Base-by-base conservation (phyloP, 163 green algal genomes). In the Scenedesmus sp. region DNA sequence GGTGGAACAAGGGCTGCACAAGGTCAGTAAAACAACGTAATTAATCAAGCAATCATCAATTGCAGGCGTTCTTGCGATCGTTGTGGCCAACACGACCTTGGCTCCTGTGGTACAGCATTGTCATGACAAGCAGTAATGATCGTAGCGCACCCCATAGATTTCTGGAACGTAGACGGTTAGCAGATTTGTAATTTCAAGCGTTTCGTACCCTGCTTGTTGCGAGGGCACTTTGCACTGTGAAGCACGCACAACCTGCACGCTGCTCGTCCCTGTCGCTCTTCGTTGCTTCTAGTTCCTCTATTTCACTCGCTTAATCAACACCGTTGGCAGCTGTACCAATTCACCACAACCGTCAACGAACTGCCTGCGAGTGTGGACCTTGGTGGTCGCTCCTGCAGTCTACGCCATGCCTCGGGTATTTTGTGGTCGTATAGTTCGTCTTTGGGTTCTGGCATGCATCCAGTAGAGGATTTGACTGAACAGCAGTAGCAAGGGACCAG, bases 341-440 rank as follows among this genome's bases (percentile, higher is more conserved):
- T 76, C 24, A 10, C 30, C 65, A 76, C 65, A 76, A 76, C 65
- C 65, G 65, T 76, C 65, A 76, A 76, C 65, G 65, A 76, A 40
- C 65, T 76, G 65, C 30, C 40, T 76, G 65, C 30, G 30, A 76
- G 65, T 76, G 30, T 40, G 30, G 65, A 76, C 65, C 12, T 9
- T 18, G 40, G 30, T 40, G 30, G 65, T 40, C 30, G 30, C 65
- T 20, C 6, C 5, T 40, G 59, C 30, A 76, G 65, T 30, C 16
- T 9, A 76, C 30, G 30, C 0, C 30, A 16, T 40, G 30, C 12
- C 30, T 18, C 3, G 65, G 7, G 9, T 7, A 1, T 16, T 20
- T 3, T 76, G 37, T 76, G 7, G 65, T 3, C 1, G 15, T 22
- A 2, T 5, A 76, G 6, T 4, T 18, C 2, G 5, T 76, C 16